Conservation (phyloP, 2,329 filamentous ascomycete species). For the Microdochium bolleyi region DNA sequence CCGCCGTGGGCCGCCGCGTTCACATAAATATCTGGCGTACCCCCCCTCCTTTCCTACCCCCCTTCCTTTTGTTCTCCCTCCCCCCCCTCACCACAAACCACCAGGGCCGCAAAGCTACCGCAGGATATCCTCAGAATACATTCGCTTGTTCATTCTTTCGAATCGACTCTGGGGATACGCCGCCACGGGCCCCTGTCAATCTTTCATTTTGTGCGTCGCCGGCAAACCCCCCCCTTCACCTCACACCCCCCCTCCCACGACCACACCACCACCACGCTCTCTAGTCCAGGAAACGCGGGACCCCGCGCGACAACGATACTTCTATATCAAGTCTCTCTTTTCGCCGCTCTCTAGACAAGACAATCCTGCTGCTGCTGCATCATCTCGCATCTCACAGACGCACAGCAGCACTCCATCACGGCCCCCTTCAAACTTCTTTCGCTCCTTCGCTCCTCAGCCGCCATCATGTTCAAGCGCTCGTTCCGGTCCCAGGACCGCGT, state of each 20-base stretch:
- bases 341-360: slow-evolving; percentile 43
- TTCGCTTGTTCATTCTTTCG: slow-evolving; percentile 28
- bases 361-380: slow-evolving; percentile 14
- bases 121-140: slow-evolving; percentile 41
- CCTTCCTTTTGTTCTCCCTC: slow-evolving; percentile 39
- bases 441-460: slow-evolving; percentile 20
- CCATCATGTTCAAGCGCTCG: slow-evolving; percentile 84
- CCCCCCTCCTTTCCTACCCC: slow-evolving; percentile 24
- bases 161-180: slow-evolving; percentile 23
- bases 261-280: slow-evolving; percentile 18
- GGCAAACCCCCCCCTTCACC: slow-evolving; percentile 23
- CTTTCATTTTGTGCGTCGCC: slow-evolving; percentile 29
- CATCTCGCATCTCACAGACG: slow-evolving; percentile 17
- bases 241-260: slow-evolving; percentile 19
- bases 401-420: slow-evolving; percentile 5
- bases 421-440: slow-evolving; percentile 20
- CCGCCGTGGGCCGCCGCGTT: not conserved
- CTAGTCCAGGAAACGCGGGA: slow-evolving; percentile 8
- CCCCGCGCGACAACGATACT: slow-evolving; percentile 17
- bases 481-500: slow-evolving; percentile 79
- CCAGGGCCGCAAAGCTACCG: slow-evolving; percentile 51
- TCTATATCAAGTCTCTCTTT: slow-evolving; percentile 25
- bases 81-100: slow-evolving; percentile 44
- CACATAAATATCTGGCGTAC: slow-evolving; percentile 27
- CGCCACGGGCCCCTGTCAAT: slow-evolving; percentile 45